Percentiles rank a stretch among this genome's conserved stretches.
phyloP scores from a whole-genome alignment of 1,284 basidiomycete species.

The Termitomyces sp. region DNA sequence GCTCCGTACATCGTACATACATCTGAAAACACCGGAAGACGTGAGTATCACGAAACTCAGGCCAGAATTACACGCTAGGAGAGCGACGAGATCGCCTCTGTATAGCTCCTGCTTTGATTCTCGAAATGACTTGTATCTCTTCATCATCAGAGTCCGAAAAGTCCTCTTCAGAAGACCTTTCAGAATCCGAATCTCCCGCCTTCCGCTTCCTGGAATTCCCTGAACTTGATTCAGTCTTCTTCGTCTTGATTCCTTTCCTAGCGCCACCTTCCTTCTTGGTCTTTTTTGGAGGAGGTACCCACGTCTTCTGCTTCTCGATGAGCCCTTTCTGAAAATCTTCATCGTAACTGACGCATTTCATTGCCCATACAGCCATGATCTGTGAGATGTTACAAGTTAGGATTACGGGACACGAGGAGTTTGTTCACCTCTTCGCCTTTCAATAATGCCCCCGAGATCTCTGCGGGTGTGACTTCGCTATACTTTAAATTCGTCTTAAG shows the following conservation, averaged over 20 bases:
- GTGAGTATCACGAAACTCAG: not conserved
- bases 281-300: constrained; percentile 8
- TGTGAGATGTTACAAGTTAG: not conserved
- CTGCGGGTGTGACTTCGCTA: constrained; percentile 12
- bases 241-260: not conserved
- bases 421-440: constrained; percentile 12
- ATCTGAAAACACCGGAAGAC: not conserved
- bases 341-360: constrained; percentile 28
- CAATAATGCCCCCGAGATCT: constrained; percentile 14
- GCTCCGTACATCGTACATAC: not conserved
- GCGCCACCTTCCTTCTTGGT: not conserved
- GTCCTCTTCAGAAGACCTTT: not conserved
- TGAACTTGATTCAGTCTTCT: not conserved
- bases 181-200: not conserved
- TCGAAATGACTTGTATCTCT: not conserved
- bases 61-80: not conserved
- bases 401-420: not conserved
- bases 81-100: not conserved
- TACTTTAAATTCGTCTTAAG: not conserved
- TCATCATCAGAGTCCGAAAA: not conserved
- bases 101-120: not conserved
- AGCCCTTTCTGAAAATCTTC: constrained; percentile 20
- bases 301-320: constrained; percentile 19
- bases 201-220: not conserved
- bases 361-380: constrained; percentile 23